Evolutionary conservation across 1,284 basidiomycete genomes (phyloP).

Genomic region (Leccinum insolens): DNA sequence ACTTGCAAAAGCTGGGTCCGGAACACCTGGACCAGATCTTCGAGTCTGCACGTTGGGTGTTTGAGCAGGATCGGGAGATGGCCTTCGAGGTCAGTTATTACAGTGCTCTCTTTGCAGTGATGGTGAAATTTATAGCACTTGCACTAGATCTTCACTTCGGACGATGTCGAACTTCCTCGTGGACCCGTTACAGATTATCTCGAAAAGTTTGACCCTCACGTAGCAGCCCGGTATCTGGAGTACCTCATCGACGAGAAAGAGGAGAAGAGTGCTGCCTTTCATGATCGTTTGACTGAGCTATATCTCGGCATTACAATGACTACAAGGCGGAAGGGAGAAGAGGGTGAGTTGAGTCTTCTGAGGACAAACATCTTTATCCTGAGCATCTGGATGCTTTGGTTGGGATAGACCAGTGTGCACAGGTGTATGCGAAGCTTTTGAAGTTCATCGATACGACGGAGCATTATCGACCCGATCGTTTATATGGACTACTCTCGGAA

Average conservation of each 20-base stretch:
- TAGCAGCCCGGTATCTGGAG: slow-evolving; percentile 86
- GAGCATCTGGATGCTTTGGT: background rate
- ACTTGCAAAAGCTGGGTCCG: slow-evolving; percentile 89
- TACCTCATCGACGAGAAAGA: slow-evolving; percentile 77
- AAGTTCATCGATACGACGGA: slow-evolving; percentile 75
- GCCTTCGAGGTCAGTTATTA: slow-evolving; percentile 67
- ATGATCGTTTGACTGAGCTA: slow-evolving; percentile 87
- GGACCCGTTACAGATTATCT: slow-evolving; percentile 78
- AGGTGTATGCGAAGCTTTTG: slow-evolving; percentile 72
- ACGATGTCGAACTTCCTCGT: slow-evolving; percentile 89
- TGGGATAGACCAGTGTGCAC: slow-evolving; percentile 42
- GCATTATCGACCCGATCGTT: slow-evolving; percentile 76
- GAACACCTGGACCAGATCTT: slow-evolving; percentile 82
- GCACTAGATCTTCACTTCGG: slow-evolving; percentile 88
- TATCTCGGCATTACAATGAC: slow-evolving; percentile 72
- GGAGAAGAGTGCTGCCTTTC: slow-evolving; percentile 72
- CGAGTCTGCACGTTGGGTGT: slow-evolving; percentile 82
- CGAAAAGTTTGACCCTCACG: slow-evolving; percentile 64
- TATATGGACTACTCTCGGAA: slow-evolving; percentile 80
- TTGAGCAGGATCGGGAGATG: slow-evolving; percentile 70
- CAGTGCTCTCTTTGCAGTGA: background rate
- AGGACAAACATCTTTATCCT: slow-evolving; percentile 1
- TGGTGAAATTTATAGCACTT: background rate
- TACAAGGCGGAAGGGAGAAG: slow-evolving; percentile 56
- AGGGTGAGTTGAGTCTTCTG: slow-evolving; percentile 43